Base-by-base conservation (phyloP, 2,329 filamentous ascomycete species). In the Fusarium papillatum region DNA sequence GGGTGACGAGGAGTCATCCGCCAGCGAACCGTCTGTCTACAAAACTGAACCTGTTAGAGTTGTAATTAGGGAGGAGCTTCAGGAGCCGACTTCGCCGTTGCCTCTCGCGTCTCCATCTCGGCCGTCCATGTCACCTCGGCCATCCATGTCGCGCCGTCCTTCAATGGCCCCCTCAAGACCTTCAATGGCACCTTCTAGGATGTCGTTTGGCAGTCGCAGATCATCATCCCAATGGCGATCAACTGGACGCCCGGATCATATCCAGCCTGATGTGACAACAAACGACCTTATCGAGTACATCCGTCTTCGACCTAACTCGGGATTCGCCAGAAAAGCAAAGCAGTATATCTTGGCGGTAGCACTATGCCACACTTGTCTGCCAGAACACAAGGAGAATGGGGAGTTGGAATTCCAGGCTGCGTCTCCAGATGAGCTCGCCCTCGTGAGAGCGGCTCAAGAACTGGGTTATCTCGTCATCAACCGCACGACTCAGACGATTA, bases 311-410 rank as follows among this genome's bases (percentile, higher is more conserved):
- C 95, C 96, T 0, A 89, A 94, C 71, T 95, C 95, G 0, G 82
- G 91, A 2, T 98, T 98, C 80, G 92, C 96, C 1, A 90, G 90
- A 70, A 95, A 95, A 80, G 94, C 93, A 1, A 93, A 93, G 71
- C 92, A 97, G 81, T 97, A 97, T 77, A 90, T 98, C 6, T 87
- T 98, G 5, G 94, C 93, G 0, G 90, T 98, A 79, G 95, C 96
- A 1, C 86, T 98, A 2, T 98, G 96, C 77, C 96, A 98, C 81
- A 98, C 95, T 1, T 98, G 95, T 81, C 87, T 98, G 29, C 96
- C 96, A 0, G 96, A 98, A 81, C 87, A 92, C 55, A 91, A 80
- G 29, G 89, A 81, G 11, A 88, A 93, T 78, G 95, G 93, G 6
- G 86, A 91, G 43, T 89, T 94, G n/a, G 90, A 93, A 10, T 98